These are phyloP conservation scores for Paraphoma sp. DNA, from an alignment of 2,329 filamentous ascomycete species.

Conservation along the genomic window DNA sequence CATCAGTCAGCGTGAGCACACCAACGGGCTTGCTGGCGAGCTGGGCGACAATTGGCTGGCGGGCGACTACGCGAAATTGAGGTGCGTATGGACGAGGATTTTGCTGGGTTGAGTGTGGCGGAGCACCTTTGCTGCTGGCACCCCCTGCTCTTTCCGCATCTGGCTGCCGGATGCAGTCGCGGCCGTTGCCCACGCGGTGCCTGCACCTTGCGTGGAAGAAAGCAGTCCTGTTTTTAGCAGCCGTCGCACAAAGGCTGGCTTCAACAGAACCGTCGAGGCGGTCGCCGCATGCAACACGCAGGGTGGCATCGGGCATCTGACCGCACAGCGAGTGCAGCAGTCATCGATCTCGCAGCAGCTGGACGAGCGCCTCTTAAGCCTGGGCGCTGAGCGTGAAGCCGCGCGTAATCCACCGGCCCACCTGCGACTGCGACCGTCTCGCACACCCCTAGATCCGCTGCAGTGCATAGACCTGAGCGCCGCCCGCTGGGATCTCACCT, in stretches of 20 bases:
- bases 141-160: conserved; percentile 21
- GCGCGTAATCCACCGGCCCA: conserved; percentile 34
- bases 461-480: conserved; percentile 25
- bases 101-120: conserved; percentile 30
- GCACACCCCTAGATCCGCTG: conserved; percentile 34
- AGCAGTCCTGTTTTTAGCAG: conserved; percentile 18
- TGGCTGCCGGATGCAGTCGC: conserved; percentile 8
- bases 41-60: conserved; percentile 11
- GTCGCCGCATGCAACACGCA: conserved; percentile 3
- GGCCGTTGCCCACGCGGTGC: conserved; percentile 2
- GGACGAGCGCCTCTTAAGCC: conserved; percentile 14
- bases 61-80: conserved; percentile 15
- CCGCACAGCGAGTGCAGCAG: background rate
- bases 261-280: background rate
- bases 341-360: conserved; percentile 9
- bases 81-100: conserved; percentile 12
- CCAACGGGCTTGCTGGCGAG: conserved; percentile 1
- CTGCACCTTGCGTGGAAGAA: conserved; percentile 4
- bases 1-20: conserved; percentile 11
- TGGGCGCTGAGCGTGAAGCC: conserved; percentile 21
- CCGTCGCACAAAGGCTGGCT: conserved; percentile 5
- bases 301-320: conserved; percentile 3
- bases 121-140: conserved; percentile 17
- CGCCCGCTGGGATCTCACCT: conserved; percentile 26
- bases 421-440: conserved; percentile 38